Base-by-base conservation (phyloP, 1,284 basidiomycete species). In the Cryptococcus maquisensis region DNA sequence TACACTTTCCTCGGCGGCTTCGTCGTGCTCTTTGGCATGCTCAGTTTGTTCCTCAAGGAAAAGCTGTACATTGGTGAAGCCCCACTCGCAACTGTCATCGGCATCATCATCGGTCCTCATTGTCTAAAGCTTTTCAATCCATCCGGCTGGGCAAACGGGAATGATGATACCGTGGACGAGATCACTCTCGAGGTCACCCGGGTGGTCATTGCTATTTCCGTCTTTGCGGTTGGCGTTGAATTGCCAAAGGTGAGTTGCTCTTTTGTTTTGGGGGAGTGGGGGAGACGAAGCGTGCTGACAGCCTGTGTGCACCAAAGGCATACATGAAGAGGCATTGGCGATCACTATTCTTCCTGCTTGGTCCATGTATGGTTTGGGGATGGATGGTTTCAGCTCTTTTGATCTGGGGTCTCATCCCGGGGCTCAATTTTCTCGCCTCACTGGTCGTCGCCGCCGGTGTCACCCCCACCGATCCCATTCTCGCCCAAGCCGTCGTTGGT, bases 141-240 rank as follows among this genome's bases (percentile, higher is more conserved):
- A 6, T 81, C 86, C 41, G 77, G 80, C 0, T 98, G 95, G 95
- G 87, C 83, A 8, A 78, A 78, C 46, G 80, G 54, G 0, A 44
- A 80, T 23, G 63, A 66, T n/a, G 65, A 78, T 24, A 76, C 79
- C 4, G 79, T 80, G 9, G 86, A 92, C 72, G 78, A 79, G 24
- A 88, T 95, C 60, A 91, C 86, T 0, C 79, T 92, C 58, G 96
- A 99, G 76, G 81, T 98, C 65, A 94, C 92, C 20, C 83, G 95
- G n/a, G 86, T 98, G 54, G 90, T 98, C 53, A 86, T 98, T 47
- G 95, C 95, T 6, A 88, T 98, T 54, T 93, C 93, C 39, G 95
- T 99, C 4, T 99, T 99, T 74, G 93, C 95, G 10, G 91, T 98
- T 57, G 96, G 96, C 3, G 96, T 98, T 39, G 90, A 96, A 70